Conservation (phyloP, 306 rosid genomes). For the Gynostemma pentaphyllum region DNA sequence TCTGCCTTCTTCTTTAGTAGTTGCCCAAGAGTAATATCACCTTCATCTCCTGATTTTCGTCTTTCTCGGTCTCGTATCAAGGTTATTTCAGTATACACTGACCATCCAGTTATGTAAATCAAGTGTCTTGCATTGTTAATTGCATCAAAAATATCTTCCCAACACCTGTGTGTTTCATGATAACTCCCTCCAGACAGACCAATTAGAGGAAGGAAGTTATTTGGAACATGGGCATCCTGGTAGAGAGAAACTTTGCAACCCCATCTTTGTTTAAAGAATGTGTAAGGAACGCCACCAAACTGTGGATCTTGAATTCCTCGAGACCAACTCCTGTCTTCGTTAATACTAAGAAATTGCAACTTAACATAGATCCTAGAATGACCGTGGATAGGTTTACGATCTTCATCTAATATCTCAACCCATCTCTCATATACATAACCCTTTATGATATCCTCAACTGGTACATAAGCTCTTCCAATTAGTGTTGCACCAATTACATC, state of each 20-base stretch:
- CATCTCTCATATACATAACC: slow-evolving; percentile 20
- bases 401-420: slow-evolving; percentile 57
- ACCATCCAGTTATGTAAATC: slow-evolving; percentile 82
- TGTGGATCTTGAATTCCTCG: slow-evolving; percentile 27
- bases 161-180: slow-evolving; percentile 39
- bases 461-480: slow-evolving; percentile 63
- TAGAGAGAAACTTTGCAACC: slow-evolving; percentile 60
- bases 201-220: slow-evolving; percentile 10
- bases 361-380: slow-evolving; percentile 40
- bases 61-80: slow-evolving; percentile 32
- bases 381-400: slow-evolving; percentile 27
- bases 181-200: neutral
- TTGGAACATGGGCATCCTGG: slow-evolving; percentile 62
- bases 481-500: slow-evolving; percentile 61
- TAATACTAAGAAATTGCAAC: slow-evolving; percentile 20
- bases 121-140: slow-evolving; percentile 38
- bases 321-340: slow-evolving; percentile 30
- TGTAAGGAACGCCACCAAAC: slow-evolving; percentile 44
- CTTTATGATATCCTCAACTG: slow-evolving; percentile 27
- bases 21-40: slow-evolving; percentile 41
- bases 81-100: slow-evolving; percentile 38
- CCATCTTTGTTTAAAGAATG: slow-evolving; percentile 56
- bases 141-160: slow-evolving; percentile 70
- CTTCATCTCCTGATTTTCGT: slow-evolving; percentile 12
- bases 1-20: slow-evolving; percentile 60